A percentile compares a stretch with the other conserved stretches of the same genome.
Evolutionary conservation across 495 filamentous ascomycete species (phyloP).

Genomic region (Lasiosphaeris hirsuta): DNA sequence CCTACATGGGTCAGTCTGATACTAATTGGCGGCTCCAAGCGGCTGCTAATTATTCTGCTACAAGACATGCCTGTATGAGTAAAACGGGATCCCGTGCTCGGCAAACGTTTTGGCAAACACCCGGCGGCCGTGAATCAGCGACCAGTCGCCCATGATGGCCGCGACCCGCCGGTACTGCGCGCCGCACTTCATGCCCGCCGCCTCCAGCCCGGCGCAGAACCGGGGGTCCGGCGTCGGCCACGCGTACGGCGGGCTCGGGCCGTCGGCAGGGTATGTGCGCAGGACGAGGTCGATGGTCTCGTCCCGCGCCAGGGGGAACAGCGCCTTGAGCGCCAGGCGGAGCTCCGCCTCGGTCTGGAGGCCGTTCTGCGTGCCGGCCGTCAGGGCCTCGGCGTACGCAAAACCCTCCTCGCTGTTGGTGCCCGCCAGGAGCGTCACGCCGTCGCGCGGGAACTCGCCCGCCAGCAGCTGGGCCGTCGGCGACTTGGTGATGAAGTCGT

Average conservation of each 20-base stretch:
- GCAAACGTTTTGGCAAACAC: constrained; percentile 9
- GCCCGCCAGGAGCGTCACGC: neutral
- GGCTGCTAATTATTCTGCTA: too few relatives aligned
- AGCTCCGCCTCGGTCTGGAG: constrained; percentile 1
- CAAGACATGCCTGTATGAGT: constrained; percentile 3
- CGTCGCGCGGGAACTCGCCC: constrained; percentile 2
- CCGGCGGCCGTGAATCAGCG: neutral
- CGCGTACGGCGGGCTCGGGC: constrained; percentile 1
- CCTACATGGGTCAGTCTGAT: neutral
- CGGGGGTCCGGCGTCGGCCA: neutral
- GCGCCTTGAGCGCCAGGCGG: neutral
- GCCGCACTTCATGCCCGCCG: constrained; percentile 1
- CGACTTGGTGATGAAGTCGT: neutral
- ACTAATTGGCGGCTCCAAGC: too few relatives aligned
- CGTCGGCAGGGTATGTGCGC: constrained; percentile 3
- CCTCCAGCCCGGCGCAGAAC: constrained; percentile 1
- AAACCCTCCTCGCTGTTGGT: constrained; percentile 8
- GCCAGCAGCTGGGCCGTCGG: constrained; percentile 1
- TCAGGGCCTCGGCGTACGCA: neutral
- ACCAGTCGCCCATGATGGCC: constrained; percentile 7
- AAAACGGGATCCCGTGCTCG: constrained; percentile 1
- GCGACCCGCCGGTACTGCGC: constrained; percentile 8
- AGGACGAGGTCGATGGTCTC: constrained; percentile 1
- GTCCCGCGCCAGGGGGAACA: neutral
- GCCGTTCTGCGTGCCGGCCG: neutral